phyloP scores from a whole-genome alignment of 768 basidiomycete species.

The Suillus ampliporus region DNA sequence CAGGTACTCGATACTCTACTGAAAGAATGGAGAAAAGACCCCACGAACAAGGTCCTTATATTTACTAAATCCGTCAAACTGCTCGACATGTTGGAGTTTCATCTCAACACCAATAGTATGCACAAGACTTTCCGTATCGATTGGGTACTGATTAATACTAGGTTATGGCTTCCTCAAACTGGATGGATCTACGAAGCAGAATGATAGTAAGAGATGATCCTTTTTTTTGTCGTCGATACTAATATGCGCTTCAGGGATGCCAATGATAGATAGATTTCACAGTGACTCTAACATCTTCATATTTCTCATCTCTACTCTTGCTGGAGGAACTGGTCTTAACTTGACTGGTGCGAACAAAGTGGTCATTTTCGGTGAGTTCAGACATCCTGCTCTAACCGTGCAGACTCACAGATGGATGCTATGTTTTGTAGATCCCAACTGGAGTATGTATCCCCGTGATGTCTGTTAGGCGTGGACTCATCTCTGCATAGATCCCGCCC shows the following conservation, averaged over 20 bases:
- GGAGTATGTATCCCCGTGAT: constrained; percentile 67
- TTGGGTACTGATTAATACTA: constrained; percentile 24
- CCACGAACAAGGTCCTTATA: constrained; percentile 85
- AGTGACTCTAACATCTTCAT: constrained; percentile 72
- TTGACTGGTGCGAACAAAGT: constrained; percentile 94
- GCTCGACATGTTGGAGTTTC: constrained; percentile 82
- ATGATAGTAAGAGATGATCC: constrained; percentile 58
- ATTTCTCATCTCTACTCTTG: constrained; percentile 89
- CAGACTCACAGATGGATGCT: background rate
- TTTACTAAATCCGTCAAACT: constrained; percentile 94
- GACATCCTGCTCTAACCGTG: constrained; percentile 7
- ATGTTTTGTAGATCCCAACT: constrained; percentile 75
- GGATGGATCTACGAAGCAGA: constrained; percentile 76
- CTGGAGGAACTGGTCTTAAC: constrained; percentile 91
- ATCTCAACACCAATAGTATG: constrained; percentile 63
- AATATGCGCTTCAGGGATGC: constrained; percentile 64
- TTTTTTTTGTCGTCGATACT: constrained; percentile 3
- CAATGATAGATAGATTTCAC: constrained; percentile 85
- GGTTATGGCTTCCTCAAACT: constrained; percentile 72
- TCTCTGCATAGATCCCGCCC: constrained; percentile 78
- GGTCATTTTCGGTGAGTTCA: constrained; percentile 76
- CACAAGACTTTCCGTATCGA: constrained; percentile 7
- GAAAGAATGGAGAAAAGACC: constrained; percentile 66
- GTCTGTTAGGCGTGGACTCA: background rate
- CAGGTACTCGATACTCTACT: constrained; percentile 74